phyloP scores from a whole-genome alignment of 257 asterid genomes.

The Asclepias syriaca region DNA sequence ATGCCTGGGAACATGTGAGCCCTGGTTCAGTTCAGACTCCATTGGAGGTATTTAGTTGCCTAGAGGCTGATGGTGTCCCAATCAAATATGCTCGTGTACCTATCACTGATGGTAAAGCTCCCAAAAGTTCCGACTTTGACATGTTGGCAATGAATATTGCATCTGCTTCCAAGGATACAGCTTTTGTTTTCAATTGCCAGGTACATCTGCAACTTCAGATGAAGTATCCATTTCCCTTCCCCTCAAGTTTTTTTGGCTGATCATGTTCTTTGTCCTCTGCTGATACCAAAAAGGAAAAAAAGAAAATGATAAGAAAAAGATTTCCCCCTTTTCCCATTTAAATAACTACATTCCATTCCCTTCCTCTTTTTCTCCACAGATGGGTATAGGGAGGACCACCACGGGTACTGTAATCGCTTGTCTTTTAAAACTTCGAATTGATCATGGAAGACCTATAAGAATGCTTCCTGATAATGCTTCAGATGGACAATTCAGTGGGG shows the following conservation, averaged over 20 bases:
- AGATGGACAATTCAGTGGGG: conserved; percentile 35
- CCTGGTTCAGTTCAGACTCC: conserved; percentile 81
- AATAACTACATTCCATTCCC: conserved; percentile 14
- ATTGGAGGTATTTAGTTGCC: conserved; percentile 79
- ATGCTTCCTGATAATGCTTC: conserved; percentile 47
- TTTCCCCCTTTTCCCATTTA: conserved; percentile 6
- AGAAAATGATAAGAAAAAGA: not conserved
- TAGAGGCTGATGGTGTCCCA: conserved; percentile 79
- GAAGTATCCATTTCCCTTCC: conserved; percentile 1
- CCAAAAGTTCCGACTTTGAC: conserved; percentile 94
- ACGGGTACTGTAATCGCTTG: conserved; percentile 97
- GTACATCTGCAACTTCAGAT: conserved; percentile 31
- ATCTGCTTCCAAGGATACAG: conserved; percentile 87
- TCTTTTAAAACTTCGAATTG: conserved; percentile 84
- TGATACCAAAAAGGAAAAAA: not conserved
- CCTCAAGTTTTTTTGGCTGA: not conserved
- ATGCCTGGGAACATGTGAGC: conserved; percentile 88
- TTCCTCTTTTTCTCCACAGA: conserved; percentile 39
- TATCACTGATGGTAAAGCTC: conserved; percentile 98
- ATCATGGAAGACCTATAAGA: conserved; percentile 82
- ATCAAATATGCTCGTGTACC: conserved; percentile 96
- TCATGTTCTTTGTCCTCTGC: not conserved
- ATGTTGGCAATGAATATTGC: conserved; percentile 68
- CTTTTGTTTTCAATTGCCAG: conserved; percentile 97
- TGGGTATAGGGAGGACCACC: conserved; percentile 98